Evolutionary conservation across 805 yeast species (phyloP), one percentile per base, ranked within the genome.

Genomic region (Candida krabiensis): DNA sequence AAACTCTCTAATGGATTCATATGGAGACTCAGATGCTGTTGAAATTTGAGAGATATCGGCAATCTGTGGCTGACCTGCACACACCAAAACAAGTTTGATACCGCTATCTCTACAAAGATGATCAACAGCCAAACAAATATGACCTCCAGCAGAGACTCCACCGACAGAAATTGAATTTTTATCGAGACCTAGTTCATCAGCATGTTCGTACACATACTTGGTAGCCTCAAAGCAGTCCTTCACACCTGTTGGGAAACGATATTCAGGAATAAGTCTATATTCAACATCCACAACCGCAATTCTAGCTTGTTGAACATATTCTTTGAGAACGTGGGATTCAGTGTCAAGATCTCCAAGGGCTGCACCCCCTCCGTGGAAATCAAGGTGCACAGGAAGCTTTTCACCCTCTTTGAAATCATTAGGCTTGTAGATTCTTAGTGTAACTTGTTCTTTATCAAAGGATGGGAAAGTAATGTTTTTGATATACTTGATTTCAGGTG

Each of bases 301-400:
- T 15, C 45, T 41, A 6, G 60, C 53, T 27, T 40, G 34, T 9
- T 43, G 35, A 23, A 50, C 57, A 40, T 53, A 58, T 36, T 59
- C 62, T 32, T 53, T 52, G 31, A 58, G 35, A 7, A 57, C 41
- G 27, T 58, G 62, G 9, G 52, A 40, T 28, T 60, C 65, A 1
- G 63, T 56, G 21, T 57, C 58, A 18, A 59, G 44, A 31, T 54
- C 62, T 11, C 65, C 65, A 22, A 59, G 43, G 9, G 58, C 64
- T 37, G 60, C 57, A 12, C 64, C 65, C 15, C 65, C 65, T 16
- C 65, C 64, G 32, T 60, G 65, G 47, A 51, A 59, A 36, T 58
- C 58, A n/a, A 59, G 41, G 36, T 59, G 62, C 12, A 56, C 63
- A 4, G 64, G 65, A 14, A 58, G 35, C 9, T 38, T 35, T 5